Percentiles rank a stretch among this genome's conserved stretches.
Evolutionary conservation across 2,329 filamentous ascomycete species (phyloP).

Genomic region (Botryotinia narcissicola): DNA sequence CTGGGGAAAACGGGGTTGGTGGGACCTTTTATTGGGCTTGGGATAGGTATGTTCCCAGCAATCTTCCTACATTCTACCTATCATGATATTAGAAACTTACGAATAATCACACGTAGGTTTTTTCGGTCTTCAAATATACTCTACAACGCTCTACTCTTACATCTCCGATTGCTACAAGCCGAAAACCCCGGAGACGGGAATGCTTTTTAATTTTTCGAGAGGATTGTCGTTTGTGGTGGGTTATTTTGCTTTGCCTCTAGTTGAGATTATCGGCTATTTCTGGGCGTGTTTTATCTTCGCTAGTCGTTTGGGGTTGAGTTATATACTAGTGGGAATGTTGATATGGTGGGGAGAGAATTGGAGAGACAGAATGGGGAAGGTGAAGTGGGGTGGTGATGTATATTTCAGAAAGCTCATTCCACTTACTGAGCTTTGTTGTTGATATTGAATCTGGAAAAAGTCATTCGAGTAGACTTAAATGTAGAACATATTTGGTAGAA

Average conservation of each 20-base stretch:
- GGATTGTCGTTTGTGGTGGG: neutral
- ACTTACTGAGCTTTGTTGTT: fast-evolving
- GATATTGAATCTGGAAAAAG: neutral
- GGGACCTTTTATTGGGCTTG: neutral
- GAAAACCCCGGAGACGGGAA: neutral
- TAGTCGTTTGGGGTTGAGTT: neutral
- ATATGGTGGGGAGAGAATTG: neutral
- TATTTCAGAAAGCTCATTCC: fast-evolving
- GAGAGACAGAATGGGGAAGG: neutral
- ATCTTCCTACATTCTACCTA: neutral
- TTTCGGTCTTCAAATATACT: neutral
- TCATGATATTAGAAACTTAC: neutral
- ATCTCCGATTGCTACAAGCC: neutral
- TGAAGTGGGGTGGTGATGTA: neutral
- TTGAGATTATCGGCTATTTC: neutral
- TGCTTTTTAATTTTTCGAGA: neutral
- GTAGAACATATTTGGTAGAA: neutral
- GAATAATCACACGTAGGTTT: neutral
- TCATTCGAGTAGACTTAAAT: neutral
- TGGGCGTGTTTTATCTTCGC: neutral
- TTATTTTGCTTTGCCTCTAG: neutral
- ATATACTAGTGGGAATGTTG: neutral
- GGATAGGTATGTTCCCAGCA: neutral
- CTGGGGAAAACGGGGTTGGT: neutral
- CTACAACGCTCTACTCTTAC: neutral